These are phyloP conservation scores for Nevesoporus exiguus DNA, from an alignment of 768 basidiomycete species.

Conservation along the genomic window DNA sequence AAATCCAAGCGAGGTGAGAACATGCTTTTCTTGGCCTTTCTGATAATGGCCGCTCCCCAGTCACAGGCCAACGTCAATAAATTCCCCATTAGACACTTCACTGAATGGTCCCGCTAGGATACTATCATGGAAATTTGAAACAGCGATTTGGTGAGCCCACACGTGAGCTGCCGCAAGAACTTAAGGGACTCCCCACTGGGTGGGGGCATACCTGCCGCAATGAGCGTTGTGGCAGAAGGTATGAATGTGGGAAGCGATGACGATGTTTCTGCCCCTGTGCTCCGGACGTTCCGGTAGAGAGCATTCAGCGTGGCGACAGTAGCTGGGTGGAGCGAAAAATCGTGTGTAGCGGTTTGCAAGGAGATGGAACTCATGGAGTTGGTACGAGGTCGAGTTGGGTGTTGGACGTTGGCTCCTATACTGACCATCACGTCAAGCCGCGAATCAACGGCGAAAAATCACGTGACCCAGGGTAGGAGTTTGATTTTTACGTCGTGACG, in stretches of 20 bases:
- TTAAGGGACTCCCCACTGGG: constrained; percentile 1
- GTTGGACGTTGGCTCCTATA: neutral
- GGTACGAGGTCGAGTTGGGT: neutral
- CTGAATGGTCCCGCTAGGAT: constrained; percentile 50
- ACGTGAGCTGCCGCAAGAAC: constrained; percentile 32
- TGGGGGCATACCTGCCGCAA: constrained; percentile 5
- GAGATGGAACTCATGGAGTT: constrained; percentile 2
- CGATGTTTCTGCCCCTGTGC: neutral
- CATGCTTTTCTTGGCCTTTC: constrained; percentile 24
- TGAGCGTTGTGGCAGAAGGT: constrained; percentile 9
- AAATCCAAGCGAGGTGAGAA: constrained; percentile 36
- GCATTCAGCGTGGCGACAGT: constrained; percentile 9
- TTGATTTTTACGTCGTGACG: neutral
- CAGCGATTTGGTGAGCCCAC: constrained; percentile 39
- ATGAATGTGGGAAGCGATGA: constrained; percentile 15
- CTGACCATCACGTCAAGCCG: constrained; percentile 10
- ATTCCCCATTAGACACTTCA: constrained; percentile 50
- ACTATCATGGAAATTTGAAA: constrained; percentile 43
- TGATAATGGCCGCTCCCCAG: constrained; percentile 42
- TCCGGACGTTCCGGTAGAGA: neutral
- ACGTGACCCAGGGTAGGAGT: constrained; percentile 1
- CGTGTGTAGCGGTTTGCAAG: constrained; percentile 3
- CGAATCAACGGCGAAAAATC: neutral
- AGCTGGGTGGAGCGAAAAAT: neutral
- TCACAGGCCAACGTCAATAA: constrained; percentile 51